A percentile compares a stretch with the other conserved stretches of the same genome.
Conservation (phyloP, 2,329 filamentous ascomycete species). For the Peltaster fructicola region DNA sequence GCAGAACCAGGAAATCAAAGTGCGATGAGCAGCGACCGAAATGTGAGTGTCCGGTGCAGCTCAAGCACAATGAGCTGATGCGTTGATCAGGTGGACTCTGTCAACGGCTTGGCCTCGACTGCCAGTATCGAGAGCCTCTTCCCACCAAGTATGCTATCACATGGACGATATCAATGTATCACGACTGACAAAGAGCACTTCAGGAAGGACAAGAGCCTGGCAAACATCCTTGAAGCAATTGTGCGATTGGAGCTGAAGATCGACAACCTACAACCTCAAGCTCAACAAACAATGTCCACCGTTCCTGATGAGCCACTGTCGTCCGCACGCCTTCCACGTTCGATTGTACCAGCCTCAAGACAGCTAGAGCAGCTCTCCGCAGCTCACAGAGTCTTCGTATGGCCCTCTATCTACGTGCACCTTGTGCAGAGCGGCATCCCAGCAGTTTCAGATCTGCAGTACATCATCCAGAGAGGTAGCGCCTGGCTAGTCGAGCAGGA, state of each 20-base stretch:
- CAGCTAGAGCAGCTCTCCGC: constrained; percentile 22
- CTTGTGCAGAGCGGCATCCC: constrained; percentile 18
- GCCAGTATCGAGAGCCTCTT: constrained; percentile 41
- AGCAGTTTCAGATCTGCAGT: constrained; percentile 18
- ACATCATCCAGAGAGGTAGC: constrained; percentile 21
- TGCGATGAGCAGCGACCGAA: constrained; percentile 46
- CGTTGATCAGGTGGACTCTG: constrained; percentile 30
- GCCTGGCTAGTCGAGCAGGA: constrained; percentile 22
- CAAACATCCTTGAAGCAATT: constrained; percentile 41
- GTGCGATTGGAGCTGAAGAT: constrained; percentile 39
- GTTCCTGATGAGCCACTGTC: too few species aligned
- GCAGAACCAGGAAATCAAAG: constrained; percentile 37
- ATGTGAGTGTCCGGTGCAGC: constrained; percentile 21
- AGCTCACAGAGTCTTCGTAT: constrained; percentile 36
- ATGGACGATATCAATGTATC: background rate
- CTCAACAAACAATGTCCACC: too few species aligned
- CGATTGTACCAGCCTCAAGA: too few species aligned
- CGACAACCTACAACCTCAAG: constrained; percentile 30
- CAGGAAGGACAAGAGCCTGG: constrained; percentile 45
- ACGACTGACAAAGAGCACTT: constrained; percentile 1
- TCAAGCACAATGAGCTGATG: constrained; percentile 3
- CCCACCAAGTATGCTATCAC: constrained; percentile 38
- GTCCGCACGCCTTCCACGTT: too few species aligned
- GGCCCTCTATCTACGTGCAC: constrained; percentile 23
- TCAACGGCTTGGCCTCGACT: constrained; percentile 38